Evolutionary conservation across 2,329 filamentous ascomycete genomes (phyloP), one percentile per base, ranked within the genome.

Genomic region (Meredithiella fracta): DNA sequence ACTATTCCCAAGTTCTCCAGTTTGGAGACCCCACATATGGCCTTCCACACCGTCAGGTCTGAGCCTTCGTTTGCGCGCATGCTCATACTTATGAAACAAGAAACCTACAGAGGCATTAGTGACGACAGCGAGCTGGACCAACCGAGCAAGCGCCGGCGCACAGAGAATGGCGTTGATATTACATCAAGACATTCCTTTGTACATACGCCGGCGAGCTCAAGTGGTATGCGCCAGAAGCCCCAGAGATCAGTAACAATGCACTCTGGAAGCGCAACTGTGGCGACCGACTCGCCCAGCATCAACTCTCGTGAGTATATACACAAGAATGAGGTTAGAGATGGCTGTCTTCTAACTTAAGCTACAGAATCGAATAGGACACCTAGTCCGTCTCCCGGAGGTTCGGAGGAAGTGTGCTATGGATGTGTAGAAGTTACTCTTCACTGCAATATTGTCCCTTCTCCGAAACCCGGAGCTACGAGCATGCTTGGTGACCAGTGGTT

Each of bases 401-500:
- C 81, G 20, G 79, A 86, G 64, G 80, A 87, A 63, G 83, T 94
- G 2, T 94, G 87, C 68, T 89, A 86, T 64, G 88, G 88, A 44
- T 84, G 85, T 68, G 68, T 94, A 20, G 81, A 87, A 55, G 76
- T 81, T 1, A 77, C 72, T 55, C 72, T 92, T 44, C 80, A 82
- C 60, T 84, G 83, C 59, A 75, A 79, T 62, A 70, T 73, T 37
- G 79, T 91, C 1, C 88, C 87, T 1, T 78, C 74, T 1, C 80
- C 82, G 0, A 87, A 82, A 62, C 80, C 83, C 1, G 76, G 76
- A 29, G 73, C 75, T 23, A 73, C 78, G 58, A 71, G 75, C 20
- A 70, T 85, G 8, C 80, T 78, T 61, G 71, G 77, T 47, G 68
- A 77, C 54, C 66, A 66, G 47, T 77, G 80, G 61, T 89, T 85